phyloP scores from a whole-genome alignment of 768 basidiomycete species.

The Leccinellum albellum region DNA sequence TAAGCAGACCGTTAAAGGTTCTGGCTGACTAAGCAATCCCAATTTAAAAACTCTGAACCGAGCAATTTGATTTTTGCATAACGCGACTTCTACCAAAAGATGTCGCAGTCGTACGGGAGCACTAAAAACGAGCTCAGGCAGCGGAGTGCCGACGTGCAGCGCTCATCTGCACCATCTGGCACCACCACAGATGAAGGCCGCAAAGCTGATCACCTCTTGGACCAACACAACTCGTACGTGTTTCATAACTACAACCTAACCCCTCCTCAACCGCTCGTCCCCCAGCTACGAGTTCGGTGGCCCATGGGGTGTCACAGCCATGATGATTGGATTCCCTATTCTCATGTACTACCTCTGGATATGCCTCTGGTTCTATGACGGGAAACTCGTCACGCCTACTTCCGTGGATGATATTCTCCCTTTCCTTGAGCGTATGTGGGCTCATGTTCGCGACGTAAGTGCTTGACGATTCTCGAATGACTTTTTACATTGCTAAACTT shows the following conservation, averaged over 20 bases:
- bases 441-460: conserved; percentile 74
- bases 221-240: conserved; percentile 60
- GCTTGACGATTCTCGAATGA: not conserved
- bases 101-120: conserved; percentile 29
- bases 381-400: conserved; percentile 65
- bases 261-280: conserved; percentile 1
- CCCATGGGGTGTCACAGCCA: conserved; percentile 83
- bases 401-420: conserved; percentile 70
- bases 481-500: not conserved
- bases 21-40: conserved; percentile 17
- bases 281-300: conserved; percentile 94
- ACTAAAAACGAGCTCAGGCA: conserved; percentile 29
- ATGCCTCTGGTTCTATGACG: conserved; percentile 95
- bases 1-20: not conserved
- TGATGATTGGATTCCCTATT: conserved; percentile 91
- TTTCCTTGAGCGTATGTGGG: conserved; percentile 80
- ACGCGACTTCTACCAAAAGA: conserved; percentile 6
- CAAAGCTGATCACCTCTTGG: conserved; percentile 68
- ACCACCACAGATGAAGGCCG: conserved; percentile 65
- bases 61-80: conserved; percentile 10
- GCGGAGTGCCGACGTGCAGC: conserved; percentile 18
- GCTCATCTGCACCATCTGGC: conserved; percentile 17
- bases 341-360: conserved; percentile 99
- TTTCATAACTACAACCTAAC: not conserved
- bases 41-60: conserved; percentile 7